These are phyloP conservation scores for Forsythia viridissima DNA, from an alignment of 257 asterid species.

Conservation along the genomic window DNA sequence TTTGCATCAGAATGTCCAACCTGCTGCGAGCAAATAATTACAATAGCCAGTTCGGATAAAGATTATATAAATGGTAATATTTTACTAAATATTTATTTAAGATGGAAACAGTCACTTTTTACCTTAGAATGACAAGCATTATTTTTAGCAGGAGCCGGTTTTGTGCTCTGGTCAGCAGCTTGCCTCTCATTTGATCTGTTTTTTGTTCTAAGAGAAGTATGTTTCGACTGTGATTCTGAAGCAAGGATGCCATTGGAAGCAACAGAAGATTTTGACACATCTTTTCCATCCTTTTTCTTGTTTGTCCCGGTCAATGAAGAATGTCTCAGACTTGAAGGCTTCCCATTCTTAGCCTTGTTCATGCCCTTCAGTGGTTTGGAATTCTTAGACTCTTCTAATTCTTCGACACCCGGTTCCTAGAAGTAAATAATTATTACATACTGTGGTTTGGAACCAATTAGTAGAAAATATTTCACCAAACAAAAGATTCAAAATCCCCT, in stretches of 20 bases:
- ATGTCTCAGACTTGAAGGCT: conserved; percentile 25
- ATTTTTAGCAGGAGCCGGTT: conserved; percentile 25
- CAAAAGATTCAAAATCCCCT: conserved; percentile 5
- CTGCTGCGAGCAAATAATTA: conserved; percentile 24
- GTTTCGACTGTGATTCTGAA: conserved; percentile 34
- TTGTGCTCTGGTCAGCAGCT: conserved; percentile 25
- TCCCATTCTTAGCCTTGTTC: conserved; percentile 37
- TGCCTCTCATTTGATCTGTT: conserved; percentile 37
- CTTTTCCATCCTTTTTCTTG: conserved; percentile 28
- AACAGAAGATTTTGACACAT: conserved; percentile 23
- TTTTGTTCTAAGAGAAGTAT: conserved; percentile 25
- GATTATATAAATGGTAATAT: background rate
- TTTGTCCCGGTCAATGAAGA: background rate
- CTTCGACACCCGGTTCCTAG: background rate
- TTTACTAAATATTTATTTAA: background rate
- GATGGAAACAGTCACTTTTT: conserved; percentile 1
- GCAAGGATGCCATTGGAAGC: conserved; percentile 46
- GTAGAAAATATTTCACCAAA: background rate
- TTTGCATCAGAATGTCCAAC: conserved; percentile 38
- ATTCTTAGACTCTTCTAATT: background rate
- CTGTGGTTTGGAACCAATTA: background rate
- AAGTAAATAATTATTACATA: background rate
- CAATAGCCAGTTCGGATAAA: background rate
- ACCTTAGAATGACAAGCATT: conserved; percentile 28
- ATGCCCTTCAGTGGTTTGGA: background rate